A percentile compares a stretch with the other conserved stretches of the same genome.
phyloP scores from a whole-genome alignment of 2,329 filamentous ascomycete genomes.

The Ascochyta rabiei region DNA sequence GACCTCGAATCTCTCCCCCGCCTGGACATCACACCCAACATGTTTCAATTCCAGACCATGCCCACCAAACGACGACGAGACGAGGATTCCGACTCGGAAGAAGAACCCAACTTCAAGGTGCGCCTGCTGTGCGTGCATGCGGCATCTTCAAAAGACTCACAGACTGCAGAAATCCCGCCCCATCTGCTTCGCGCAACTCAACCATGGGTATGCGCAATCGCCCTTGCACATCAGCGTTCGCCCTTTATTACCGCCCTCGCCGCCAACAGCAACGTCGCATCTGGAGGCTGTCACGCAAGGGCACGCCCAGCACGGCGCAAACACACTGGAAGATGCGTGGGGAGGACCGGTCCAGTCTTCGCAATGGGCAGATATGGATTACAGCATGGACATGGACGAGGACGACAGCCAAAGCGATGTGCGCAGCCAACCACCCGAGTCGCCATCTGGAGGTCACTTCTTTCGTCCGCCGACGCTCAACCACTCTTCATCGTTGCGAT shows the following conservation, averaged over 20 bases:
- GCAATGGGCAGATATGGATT: conserved; percentile 30
- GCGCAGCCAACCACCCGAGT: conserved; percentile 45
- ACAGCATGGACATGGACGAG: conserved; percentile 48
- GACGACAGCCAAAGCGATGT: conserved; percentile 42
- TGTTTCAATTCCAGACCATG: conserved; percentile 42
- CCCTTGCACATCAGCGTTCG: conserved; percentile 30
- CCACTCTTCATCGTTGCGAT: conserved; percentile 35
- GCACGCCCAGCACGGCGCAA: conserved; percentile 20
- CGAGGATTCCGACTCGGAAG: conserved; percentile 42
- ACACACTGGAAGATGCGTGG: conserved; percentile 1
- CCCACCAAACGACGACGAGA: conserved; percentile 41
- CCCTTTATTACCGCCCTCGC: conserved; percentile 35
- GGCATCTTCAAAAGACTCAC: conserved; percentile 10
- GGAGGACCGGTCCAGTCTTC: conserved; percentile 29
- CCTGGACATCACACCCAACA: conserved; percentile 22
- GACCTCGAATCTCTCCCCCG: conserved; percentile 11
- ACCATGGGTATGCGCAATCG: conserved; percentile 26
- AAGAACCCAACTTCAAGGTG: conserved; percentile 41
- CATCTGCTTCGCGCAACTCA: conserved; percentile 25
- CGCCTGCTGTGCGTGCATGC: conserved; percentile 4
- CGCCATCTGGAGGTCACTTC: conserved; percentile 38
- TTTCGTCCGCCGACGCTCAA: conserved; percentile 45
- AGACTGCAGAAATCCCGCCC: conserved; percentile 39
- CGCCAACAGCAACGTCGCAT: conserved; percentile 32
- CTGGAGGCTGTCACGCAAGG: conserved; percentile 40